A percentile compares a stretch with the other conserved stretches of the same genome.
These are phyloP conservation scores for Adansonia gregorii DNA, from an alignment of 441 rosid genomes.

Conservation along the genomic window DNA sequence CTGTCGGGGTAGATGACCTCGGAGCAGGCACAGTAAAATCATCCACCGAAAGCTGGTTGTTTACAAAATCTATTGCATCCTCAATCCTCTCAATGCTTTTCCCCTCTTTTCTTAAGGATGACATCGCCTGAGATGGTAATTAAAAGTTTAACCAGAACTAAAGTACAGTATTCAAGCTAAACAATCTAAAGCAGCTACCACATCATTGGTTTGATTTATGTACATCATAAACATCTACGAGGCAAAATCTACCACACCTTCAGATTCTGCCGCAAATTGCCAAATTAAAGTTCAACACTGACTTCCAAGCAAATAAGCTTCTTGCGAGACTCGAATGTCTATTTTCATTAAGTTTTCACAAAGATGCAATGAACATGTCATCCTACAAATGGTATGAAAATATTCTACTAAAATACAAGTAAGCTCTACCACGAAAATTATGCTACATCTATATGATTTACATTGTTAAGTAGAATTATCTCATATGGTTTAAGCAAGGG, in stretches of 20 bases:
- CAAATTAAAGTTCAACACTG: not conserved
- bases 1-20: conserved; percentile 20
- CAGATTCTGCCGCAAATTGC: not conserved
- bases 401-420: not conserved
- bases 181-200: not conserved
- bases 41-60: conserved; percentile 54
- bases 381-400: not conserved
- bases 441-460: not conserved
- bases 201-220: not conserved
- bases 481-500: not conserved
- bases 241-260: not conserved
- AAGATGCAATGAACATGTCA: conserved; percentile 22
- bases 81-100: conserved; percentile 44
- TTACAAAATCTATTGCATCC: conserved; percentile 76
- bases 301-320: not conserved
- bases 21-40: conserved; percentile 28
- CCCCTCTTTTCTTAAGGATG: conserved; percentile 41
- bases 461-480: not conserved
- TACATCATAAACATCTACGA: not conserved
- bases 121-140: conserved; percentile 48
- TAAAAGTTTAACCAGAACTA: not conserved
- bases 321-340: not conserved
- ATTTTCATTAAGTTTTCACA: conserved; percentile 15
- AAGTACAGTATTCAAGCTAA: not conserved
- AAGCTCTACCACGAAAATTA: not conserved